Base-by-base conservation (phyloP, 192 early-diverging fungal genomes). In the Entophlyctis helioformis region DNA sequence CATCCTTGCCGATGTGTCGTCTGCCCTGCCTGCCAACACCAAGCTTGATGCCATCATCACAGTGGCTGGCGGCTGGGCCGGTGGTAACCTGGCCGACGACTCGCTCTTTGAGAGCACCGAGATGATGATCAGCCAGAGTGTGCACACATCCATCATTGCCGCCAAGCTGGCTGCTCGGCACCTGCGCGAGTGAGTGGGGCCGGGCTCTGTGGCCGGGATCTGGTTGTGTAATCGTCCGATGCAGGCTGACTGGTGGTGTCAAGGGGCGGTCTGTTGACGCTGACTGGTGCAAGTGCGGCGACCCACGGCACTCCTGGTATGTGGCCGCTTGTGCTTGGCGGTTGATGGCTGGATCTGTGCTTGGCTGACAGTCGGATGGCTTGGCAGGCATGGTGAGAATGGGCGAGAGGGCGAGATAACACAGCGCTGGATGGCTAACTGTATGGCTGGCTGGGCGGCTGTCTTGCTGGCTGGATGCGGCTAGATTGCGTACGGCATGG, bases 61-160 rank as follows among this genome's bases (percentile, higher is more conserved):
- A 54, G 89, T 89, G 12, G 94, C 94, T 28, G 94, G 94, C 41
- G 94, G 94, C 5, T 98, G 90, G 88, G 85, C 83, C 36, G 90
- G 89, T 26, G 94, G 94, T 13, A 87, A 86, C 51, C 76, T 86
- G 21, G 69, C 65, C 15, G 76, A 76, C 54, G 51, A 60, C 26
- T 71, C 57, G 1, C 50, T 90, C 26, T 76, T 89, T 48, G 57
- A 69, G 20, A 83, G 69, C 56, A 76, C 85, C 1, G 71, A 83
- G 24, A 48, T 82, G 40, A 92, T 89, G 72, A 51, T 83, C 49
- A 74, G 75, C 42, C 90, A 98, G 60, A 83, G 79, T 19, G 77
- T 95, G 13, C 58, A 85, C 49, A 74, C 84, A 5, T 86, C 87
- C 20, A 63, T 88, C 31, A 78, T 98, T 40, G 79, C 94, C n/a